Evolutionary conservation across 345 rosid species (phyloP).

Genomic region (Arabidopsis thaliana): DNA sequence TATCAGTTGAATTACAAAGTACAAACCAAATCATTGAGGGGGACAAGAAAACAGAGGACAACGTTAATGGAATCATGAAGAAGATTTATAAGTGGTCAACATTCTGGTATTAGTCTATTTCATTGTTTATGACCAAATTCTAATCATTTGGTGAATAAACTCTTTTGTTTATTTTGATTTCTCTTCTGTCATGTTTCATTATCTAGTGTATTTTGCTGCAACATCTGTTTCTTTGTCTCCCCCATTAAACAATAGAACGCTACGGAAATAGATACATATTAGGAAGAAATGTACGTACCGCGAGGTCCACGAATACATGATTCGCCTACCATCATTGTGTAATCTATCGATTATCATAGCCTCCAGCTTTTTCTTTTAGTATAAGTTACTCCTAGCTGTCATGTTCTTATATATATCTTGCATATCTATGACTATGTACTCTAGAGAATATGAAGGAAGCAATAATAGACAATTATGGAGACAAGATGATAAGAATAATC

Average conservation of each 20-base stretch:
- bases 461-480: constrained; percentile 28
- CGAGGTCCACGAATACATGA: constrained; percentile 38
- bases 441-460: constrained; percentile 22
- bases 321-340: constrained; percentile 12
- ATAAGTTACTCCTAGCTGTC: constrained; percentile 37
- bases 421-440: constrained; percentile 10
- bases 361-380: not conserved
- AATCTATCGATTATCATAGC: constrained; percentile 39
- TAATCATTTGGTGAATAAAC: constrained; percentile 32
- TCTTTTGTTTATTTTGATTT: constrained; percentile 10
- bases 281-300: constrained; percentile 34
- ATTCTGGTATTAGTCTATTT: constrained; percentile 15
- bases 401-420: constrained; percentile 19
- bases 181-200: constrained; percentile 42
- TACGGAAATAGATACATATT: constrained; percentile 3
- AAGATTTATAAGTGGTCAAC: constrained; percentile 35
- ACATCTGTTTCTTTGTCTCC: constrained; percentile 25
- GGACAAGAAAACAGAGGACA: constrained; percentile 33
- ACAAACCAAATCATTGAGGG: constrained; percentile 34
- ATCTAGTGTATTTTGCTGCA: constrained; percentile 21
- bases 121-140: not conserved
- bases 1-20: constrained; percentile 16
- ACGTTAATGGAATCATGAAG: constrained; percentile 26
- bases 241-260: constrained; percentile 3
- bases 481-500: constrained; percentile 23